Percentiles rank a stretch among this genome's conserved stretches.
phyloP scores from a whole-genome alignment of 192 early-diverging fungal genomes.

The Backusella tarrabulga region DNA sequence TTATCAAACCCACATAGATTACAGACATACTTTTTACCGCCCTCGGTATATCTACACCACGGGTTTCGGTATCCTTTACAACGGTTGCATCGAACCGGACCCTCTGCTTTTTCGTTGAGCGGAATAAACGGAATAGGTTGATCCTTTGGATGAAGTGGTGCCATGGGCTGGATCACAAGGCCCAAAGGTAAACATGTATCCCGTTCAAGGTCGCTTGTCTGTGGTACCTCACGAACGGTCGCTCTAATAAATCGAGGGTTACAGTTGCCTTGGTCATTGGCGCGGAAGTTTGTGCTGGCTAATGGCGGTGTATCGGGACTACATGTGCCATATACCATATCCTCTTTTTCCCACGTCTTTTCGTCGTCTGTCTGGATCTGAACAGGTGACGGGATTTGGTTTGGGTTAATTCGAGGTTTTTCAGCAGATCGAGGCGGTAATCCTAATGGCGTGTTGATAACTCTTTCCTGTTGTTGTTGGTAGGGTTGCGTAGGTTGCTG shows the following conservation, averaged over 20 bases:
- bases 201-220: conserved; percentile 76
- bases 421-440: conserved; percentile 29
- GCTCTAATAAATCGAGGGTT: conserved; percentile 91
- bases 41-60: conserved; percentile 82
- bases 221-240: conserved; percentile 86
- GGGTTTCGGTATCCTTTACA: conserved; percentile 97
- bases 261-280: conserved; percentile 90
- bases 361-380: conserved; percentile 70
- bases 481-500: conserved; percentile 18
- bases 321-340: conserved; percentile 62
- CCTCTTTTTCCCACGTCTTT: conserved; percentile 22
- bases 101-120: conserved; percentile 66
- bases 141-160: conserved; percentile 77
- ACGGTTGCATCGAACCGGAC: conserved; percentile 85
- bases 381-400: conserved; percentile 91
- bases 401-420: conserved; percentile 84
- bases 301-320: conserved; percentile 73
- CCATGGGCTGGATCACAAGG: conserved; percentile 89
- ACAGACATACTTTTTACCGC: conserved; percentile 90
- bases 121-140: conserved; percentile 77
- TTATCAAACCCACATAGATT: conserved; percentile 93
- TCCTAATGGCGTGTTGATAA: conserved; percentile 35
- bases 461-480: conserved; percentile 30
- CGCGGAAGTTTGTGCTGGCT: conserved; percentile 74
- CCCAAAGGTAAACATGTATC: conserved; percentile 83